Base-by-base conservation (phyloP, 2,329 filamentous ascomycete genomes). In the Hypoxylon sp. region DNA sequence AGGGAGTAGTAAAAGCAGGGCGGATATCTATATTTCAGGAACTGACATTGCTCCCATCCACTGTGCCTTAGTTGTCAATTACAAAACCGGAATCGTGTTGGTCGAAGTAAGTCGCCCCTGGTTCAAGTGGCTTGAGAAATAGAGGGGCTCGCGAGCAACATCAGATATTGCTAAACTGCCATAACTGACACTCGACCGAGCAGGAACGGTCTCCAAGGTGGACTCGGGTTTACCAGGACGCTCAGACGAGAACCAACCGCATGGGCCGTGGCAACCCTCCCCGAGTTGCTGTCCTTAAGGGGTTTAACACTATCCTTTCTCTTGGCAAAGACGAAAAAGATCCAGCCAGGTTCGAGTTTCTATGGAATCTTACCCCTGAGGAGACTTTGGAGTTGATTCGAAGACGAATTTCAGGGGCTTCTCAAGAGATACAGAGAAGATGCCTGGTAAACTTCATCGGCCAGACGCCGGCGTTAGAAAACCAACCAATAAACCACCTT, bases 11-110 rank as follows among this genome's bases (percentile, higher is more conserved):
- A 26, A 11, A 5, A 54, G 8, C 1, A 6, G n/a, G 7, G 32
- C 50, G 3, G 64, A 66, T 48, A 44, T 61, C 11, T 59, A 56
- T 38, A 28, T 63, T 16, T 4, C 11, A 9, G 49, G 64, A 6
- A n/a, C 12, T 2, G 57, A 61, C 22, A 56, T 63, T 12, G 7
- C 38, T 33, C 2, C 2, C 3, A 28, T 62, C 11, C 48, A 66
- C 9, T 48, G 44, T 42, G 18, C 24, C n/a, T 63, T 66, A 8
- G 12, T 48, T 3, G 12, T 60, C 4, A 60, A 66, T 24, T 36
- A 48, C 9, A 52, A 32, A 8, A 59, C 64, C 24, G 64, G 64
- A 9, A 8, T 66, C 20, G 12, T 60, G n/a, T 3, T 60, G 9
- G 12, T 63, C 44, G 48, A 60, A 32, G 64, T 65, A 24, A 49